Percentiles rank a stretch among this genome's conserved stretches.
Conservation (phyloP, 1,139 yeast species). For the Pichia sp. region DNA sequence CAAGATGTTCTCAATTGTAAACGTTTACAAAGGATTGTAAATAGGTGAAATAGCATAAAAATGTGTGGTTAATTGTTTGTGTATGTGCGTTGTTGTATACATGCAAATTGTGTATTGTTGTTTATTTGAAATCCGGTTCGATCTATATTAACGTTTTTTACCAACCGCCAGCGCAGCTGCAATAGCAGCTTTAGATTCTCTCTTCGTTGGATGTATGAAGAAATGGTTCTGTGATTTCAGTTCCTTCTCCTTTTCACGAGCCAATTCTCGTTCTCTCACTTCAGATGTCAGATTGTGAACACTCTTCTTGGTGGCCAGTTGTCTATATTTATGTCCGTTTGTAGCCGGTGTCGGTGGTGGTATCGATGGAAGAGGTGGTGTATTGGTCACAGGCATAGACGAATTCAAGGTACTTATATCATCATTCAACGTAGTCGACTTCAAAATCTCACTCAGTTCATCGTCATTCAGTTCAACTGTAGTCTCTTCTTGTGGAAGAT, state of each 20-base stretch:
- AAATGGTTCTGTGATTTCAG: neutral
- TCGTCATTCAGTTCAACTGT: neutral
- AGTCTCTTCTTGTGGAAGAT: neutral
- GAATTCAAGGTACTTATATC: too few relatives aligned
- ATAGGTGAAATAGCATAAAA: too few relatives aligned
- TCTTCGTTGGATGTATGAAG: neutral
- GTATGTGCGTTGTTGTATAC: too few relatives aligned
- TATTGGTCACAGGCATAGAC: too few relatives aligned
- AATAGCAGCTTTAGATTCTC: constrained; percentile 21
- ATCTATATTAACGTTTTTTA: constrained; percentile 2
- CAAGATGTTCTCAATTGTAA: too few relatives aligned
- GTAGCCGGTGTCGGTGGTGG: too few relatives aligned
- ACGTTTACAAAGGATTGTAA: too few relatives aligned
- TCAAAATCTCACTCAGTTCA: neutral
- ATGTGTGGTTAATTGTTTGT: too few relatives aligned
- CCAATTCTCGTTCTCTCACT: neutral
- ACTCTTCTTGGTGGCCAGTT: neutral
- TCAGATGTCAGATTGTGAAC: neutral
- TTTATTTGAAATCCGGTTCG: neutral
- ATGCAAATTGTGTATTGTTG: too few relatives aligned
- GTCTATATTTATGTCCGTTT: neutral
- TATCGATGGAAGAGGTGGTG: too few relatives aligned
- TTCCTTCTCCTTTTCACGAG: neutral
- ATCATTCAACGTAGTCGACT: neutral
- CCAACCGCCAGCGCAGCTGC: constrained; percentile 27